These are phyloP conservation scores for Quillaja saponaria DNA, from an alignment of 306 rosid species.

Conservation along the genomic window DNA sequence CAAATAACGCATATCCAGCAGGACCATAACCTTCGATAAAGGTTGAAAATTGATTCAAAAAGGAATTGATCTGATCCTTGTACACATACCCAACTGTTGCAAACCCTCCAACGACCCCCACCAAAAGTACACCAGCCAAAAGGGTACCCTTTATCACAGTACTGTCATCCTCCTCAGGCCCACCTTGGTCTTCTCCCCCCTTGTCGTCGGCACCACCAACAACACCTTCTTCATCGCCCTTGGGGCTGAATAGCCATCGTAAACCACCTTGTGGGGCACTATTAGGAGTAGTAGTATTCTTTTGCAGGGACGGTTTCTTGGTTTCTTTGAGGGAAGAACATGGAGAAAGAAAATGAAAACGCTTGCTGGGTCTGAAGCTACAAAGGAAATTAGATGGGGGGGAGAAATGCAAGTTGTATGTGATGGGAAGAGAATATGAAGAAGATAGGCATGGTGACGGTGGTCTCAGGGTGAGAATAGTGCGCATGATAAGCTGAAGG, in stretches of 20 bases:
- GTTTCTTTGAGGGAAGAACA: conserved; percentile 81
- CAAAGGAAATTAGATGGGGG: conserved; percentile 44
- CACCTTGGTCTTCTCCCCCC: background rate
- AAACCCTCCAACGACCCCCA: conserved; percentile 84
- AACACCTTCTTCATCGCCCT: conserved; percentile 32
- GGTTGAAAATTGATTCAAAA: conserved; percentile 64
- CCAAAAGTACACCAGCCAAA: conserved; percentile 69
- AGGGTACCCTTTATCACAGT: conserved; percentile 73
- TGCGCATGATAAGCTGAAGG: conserved; percentile 56
- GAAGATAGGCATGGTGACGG: conserved; percentile 56
- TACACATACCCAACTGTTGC: conserved; percentile 74
- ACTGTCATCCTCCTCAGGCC: conserved; percentile 27
- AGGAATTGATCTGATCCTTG: conserved; percentile 70
- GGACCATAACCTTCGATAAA: conserved; percentile 95
- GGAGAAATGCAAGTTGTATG: conserved; percentile 24
- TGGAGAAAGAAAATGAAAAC: conserved; percentile 59
- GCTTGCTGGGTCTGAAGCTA: conserved; percentile 49
- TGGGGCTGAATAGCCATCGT: conserved; percentile 61
- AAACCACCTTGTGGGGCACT: conserved; percentile 52
- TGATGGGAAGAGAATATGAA: conserved; percentile 11
- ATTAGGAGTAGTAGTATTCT: conserved; percentile 38
- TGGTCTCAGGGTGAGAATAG: conserved; percentile 43
- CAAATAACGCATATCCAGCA: conserved; percentile 88
- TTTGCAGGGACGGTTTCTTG: conserved; percentile 42
- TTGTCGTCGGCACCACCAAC: conserved; percentile 11